Percentiles rank a stretch among this genome's conserved stretches.
Evolutionary conservation across 1,284 basidiomycete species (phyloP).

Genomic region (Malassezia obtusa): DNA sequence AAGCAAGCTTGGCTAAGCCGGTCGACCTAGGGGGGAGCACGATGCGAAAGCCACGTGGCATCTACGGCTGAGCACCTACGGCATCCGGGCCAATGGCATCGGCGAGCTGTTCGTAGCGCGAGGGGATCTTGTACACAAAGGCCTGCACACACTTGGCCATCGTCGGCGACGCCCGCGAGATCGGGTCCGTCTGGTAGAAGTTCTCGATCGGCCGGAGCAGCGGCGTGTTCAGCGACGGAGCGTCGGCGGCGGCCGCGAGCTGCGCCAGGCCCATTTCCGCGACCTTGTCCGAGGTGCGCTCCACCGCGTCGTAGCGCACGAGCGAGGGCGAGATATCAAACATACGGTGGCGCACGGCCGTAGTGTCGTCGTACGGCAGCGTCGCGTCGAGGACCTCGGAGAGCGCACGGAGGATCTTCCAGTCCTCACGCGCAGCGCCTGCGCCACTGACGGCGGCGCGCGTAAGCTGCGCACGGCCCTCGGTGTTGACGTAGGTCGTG

Average conservation of each 20-base stretch:
- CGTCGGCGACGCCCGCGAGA: conserved; percentile 51
- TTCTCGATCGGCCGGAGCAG: conserved; percentile 77
- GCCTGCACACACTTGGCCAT: conserved; percentile 42
- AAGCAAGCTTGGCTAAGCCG: no score
- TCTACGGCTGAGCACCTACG: background rate
- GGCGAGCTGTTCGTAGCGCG: conserved; percentile 1
- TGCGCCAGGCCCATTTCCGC: conserved; percentile 32
- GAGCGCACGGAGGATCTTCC: conserved; percentile 93
- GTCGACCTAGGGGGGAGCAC: no score
- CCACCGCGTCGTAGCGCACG: conserved; percentile 76
- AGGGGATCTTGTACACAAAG: conserved; percentile 24
- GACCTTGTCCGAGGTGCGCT: conserved; percentile 57
- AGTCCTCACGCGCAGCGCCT: conserved; percentile 88
- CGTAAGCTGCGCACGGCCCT: conserved; percentile 83
- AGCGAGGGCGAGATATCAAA: conserved; percentile 92
- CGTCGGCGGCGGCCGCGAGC: conserved; percentile 19
- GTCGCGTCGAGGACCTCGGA: conserved; percentile 74
- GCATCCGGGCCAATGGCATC: background rate
- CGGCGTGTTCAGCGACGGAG: conserved; percentile 47
- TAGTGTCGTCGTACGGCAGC: conserved; percentile 80
- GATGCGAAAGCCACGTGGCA: background rate
- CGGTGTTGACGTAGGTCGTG: conserved; percentile 91
- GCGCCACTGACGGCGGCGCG: conserved; percentile 89
- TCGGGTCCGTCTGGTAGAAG: conserved; percentile 90
- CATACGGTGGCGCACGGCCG: conserved; percentile 81